Evolutionary conservation across 1,284 basidiomycete genomes (phyloP).

Genomic region (Cutaneotrichosporon spelunceum): DNA sequence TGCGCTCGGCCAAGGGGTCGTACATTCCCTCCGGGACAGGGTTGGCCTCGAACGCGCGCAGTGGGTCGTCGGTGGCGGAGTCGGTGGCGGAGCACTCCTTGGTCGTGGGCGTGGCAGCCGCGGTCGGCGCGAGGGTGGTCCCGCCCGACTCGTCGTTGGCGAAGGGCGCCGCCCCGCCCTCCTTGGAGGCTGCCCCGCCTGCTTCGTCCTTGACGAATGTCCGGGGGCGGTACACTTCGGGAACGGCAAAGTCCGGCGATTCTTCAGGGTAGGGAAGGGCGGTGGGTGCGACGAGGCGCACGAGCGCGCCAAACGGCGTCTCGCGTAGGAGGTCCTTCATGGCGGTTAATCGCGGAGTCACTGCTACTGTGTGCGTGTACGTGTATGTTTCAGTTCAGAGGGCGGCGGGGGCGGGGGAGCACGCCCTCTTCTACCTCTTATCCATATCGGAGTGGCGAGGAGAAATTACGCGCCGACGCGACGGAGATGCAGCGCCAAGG

Average conservation of each 20-base stretch:
- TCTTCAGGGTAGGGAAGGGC: conserved; percentile 32
- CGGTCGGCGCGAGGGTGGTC: neutral
- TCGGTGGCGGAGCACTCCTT: neutral
- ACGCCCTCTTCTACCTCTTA: too few relatives aligned
- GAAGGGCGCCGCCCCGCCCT: neutral
- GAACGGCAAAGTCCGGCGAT: conserved; percentile 19
- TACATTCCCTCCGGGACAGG: neutral
- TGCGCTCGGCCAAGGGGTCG: conserved; percentile 1
- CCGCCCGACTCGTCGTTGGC: neutral
- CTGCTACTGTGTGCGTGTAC: neutral
- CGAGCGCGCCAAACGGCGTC: conserved; percentile 15
- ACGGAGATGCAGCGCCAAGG: too few relatives aligned
- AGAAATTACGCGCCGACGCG: too few relatives aligned
- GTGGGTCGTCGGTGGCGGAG: neutral
- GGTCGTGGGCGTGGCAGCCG: neutral
- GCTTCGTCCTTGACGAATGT: too few relatives aligned
- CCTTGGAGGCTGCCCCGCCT: too few relatives aligned
- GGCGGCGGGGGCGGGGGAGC: too few relatives aligned
- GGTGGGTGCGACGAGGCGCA: conserved; percentile 12
- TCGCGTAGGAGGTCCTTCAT: conserved; percentile 18
- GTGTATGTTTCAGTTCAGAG: neutral
- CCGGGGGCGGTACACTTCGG: conserved; percentile 14
- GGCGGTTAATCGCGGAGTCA: neutral
- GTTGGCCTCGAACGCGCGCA: neutral
- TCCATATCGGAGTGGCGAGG: too few relatives aligned